Conservation (phyloP, 768 basidiomycete genomes). For the Agrocybe chaxingu region DNA sequence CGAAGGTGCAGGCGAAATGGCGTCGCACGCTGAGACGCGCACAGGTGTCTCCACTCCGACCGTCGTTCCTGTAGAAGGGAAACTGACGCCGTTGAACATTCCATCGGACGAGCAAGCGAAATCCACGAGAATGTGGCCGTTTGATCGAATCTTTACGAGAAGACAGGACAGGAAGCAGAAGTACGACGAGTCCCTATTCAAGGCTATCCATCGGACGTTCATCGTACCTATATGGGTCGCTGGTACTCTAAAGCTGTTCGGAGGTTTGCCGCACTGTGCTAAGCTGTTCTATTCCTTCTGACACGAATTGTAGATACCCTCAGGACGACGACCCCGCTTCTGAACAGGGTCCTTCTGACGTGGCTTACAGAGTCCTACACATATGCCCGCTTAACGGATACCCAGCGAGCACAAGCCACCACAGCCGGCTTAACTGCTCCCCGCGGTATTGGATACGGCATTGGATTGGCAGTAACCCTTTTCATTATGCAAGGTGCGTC, state of each 20-base stretch:
- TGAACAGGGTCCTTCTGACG: conserved; percentile 54
- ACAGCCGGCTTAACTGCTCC: conserved; percentile 29
- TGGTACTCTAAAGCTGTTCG: conserved; percentile 43
- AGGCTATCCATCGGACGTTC: conserved; percentile 47
- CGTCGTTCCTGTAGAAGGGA: conserved; percentile 2
- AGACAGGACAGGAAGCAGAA: conserved; percentile 6
- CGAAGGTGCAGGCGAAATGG: conserved; percentile 1
- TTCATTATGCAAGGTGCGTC: conserved; percentile 58
- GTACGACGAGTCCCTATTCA: conserved; percentile 48
- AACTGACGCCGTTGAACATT: no score
- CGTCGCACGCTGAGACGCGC: conserved; percentile 2
- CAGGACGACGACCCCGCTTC: conserved; percentile 52
- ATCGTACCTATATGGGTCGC: conserved; percentile 45
- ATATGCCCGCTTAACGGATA: conserved; percentile 33
- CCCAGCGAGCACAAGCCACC: conserved; percentile 26
- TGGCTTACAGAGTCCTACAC: conserved; percentile 52
- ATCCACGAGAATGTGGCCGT: neutral
- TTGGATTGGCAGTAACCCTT: conserved; percentile 55
- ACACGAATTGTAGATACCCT: conserved; percentile 34
- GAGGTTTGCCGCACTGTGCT: conserved; percentile 25
- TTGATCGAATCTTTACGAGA: neutral
- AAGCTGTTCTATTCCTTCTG: neutral
- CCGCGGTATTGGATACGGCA: conserved; percentile 54
- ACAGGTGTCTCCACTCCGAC: conserved; percentile 11
- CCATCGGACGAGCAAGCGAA: neutral